Percentiles rank a stretch among this genome's conserved stretches.
Conservation (phyloP, 345 rosid genomes). For the Iberis pinnata region DNA sequence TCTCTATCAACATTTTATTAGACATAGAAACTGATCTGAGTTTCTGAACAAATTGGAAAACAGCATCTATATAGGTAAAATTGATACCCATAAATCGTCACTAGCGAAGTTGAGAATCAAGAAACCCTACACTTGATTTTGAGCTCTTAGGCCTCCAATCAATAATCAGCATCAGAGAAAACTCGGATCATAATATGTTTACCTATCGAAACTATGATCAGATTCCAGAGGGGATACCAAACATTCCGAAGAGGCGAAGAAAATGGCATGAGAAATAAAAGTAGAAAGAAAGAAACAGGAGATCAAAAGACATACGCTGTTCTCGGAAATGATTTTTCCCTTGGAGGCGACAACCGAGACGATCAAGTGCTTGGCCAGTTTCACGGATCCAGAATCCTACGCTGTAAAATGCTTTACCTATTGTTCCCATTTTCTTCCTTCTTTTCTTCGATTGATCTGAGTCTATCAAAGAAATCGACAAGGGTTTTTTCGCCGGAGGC, state of each 20-base stretch:
- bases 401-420: constrained; percentile 69
- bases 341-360: constrained; percentile 89
- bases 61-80: not conserved
- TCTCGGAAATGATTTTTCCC: constrained; percentile 68
- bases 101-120: not conserved
- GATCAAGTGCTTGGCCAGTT: constrained; percentile 95
- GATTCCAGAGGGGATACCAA: too few relatives aligned
- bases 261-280: too few relatives aligned
- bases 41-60: too few relatives aligned
- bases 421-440: constrained; percentile 47
- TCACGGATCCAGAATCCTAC: constrained; percentile 96
- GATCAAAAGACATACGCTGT: constrained; percentile 30
- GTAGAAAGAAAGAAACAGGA: not conserved
- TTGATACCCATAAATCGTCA: not conserved
- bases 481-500: constrained; percentile 20
- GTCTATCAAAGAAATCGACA: constrained; percentile 21
- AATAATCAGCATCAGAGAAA: not conserved
- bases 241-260: too few relatives aligned
- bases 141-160: constrained; percentile 1
- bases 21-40: too few relatives aligned
- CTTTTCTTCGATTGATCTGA: constrained; percentile 5
- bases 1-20: too few relatives aligned
- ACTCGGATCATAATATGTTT: constrained; percentile 1
- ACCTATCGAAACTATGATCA: too few relatives aligned
- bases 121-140: not conserved